These are phyloP conservation scores for Leishmania major DNA, from an alignment of 208 protist genomes.

Conservation along the genomic window DNA sequence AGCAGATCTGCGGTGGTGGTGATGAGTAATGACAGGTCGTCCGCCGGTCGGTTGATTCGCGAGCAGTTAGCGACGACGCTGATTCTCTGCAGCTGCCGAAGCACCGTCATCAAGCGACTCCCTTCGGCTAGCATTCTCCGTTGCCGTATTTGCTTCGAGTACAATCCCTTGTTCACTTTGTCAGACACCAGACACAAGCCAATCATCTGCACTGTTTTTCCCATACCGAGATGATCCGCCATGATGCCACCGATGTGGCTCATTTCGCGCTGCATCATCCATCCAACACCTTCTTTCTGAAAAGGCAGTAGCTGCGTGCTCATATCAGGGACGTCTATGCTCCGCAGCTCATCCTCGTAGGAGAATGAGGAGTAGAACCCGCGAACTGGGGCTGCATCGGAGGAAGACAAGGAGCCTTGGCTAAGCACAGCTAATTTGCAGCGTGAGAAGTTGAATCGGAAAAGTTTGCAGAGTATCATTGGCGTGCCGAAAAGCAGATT, in stretches of 20 bases:
- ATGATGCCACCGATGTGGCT: conserved; percentile 87
- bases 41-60: conserved; percentile 74
- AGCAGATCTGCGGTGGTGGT: conserved; percentile 43
- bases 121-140: conserved; percentile 43
- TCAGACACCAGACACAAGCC: conserved; percentile 83
- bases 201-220: conserved; percentile 94
- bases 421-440: conserved; percentile 31
- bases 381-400: conserved; percentile 55
- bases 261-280: conserved; percentile 87
- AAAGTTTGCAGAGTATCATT: conserved; percentile 35
- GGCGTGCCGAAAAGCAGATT: background rate
- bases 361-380: conserved; percentile 86
- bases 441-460: conserved; percentile 31
- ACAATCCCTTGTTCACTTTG: conserved; percentile 43
- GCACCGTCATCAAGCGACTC: conserved; percentile 75
- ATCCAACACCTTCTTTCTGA: conserved; percentile 90
- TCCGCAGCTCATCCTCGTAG: conserved; percentile 66
- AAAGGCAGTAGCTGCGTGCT: conserved; percentile 74
- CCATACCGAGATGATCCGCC: conserved; percentile 92
- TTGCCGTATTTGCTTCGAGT: conserved; percentile 32
- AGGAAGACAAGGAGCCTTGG: conserved; percentile 44
- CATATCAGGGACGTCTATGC: conserved; percentile 74
- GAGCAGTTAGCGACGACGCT: conserved; percentile 86
- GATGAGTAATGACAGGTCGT: conserved; percentile 55
- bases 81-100: conserved; percentile 83